Conservation (phyloP, 148 eudicot species). For the Camellia sinensis region DNA sequence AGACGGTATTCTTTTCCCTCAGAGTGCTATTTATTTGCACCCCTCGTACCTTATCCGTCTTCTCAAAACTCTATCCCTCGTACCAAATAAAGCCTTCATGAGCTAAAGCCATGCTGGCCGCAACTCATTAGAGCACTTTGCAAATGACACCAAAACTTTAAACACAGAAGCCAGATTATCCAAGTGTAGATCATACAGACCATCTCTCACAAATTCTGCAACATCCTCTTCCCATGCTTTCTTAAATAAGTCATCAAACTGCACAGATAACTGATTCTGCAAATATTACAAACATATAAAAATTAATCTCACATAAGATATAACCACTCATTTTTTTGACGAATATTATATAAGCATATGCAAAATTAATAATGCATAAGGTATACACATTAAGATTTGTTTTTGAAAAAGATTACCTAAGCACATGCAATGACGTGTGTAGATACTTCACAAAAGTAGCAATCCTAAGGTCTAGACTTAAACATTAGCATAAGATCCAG, state of each 20-base stretch:
- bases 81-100: neutral
- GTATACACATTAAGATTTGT: neutral
- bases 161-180: neutral
- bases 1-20: neutral
- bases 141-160: neutral
- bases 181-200: slow-evolving; percentile 31
- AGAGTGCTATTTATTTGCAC: neutral
- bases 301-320: neutral
- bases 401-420: neutral
- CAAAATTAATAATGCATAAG: neutral
- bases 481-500: neutral
- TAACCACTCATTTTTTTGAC: neutral
- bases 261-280: slow-evolving; percentile 74
- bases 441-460: neutral
- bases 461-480: neutral
- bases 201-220: slow-evolving; percentile 41
- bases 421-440: neutral
- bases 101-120: neutral
- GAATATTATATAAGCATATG: neutral
- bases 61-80: neutral
- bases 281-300: slow-evolving; percentile 17
- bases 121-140: slow-evolving; percentile 6
- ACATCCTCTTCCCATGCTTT: slow-evolving; percentile 93
- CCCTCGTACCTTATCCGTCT: neutral
- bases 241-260: slow-evolving; percentile 89